Percentiles rank a stretch among this genome's conserved stretches.
These are phyloP conservation scores for Astragalus membranaceus DNA, from an alignment of 306 rosid genomes.

Conservation along the genomic window DNA sequence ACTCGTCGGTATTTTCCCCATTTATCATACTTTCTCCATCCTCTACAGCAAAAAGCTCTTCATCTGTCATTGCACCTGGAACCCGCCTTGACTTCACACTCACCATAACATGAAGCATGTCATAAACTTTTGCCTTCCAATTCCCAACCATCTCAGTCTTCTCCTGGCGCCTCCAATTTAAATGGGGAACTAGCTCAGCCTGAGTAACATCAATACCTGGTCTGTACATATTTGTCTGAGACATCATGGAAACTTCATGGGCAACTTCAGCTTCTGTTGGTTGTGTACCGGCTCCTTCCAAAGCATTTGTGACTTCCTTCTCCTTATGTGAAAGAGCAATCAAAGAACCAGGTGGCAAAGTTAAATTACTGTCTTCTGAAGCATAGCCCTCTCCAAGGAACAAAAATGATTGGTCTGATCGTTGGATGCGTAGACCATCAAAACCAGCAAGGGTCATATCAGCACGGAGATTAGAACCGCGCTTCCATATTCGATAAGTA, in stretches of 20 bases:
- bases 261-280: constrained; percentile 96
- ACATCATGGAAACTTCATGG: constrained; percentile 93
- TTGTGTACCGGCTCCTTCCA: constrained; percentile 96
- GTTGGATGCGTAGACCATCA: constrained; percentile 91
- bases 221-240: constrained; percentile 91
- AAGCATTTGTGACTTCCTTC: constrained; percentile 91
- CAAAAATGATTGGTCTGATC: constrained; percentile 94
- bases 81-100: constrained; percentile 97
- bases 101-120: constrained; percentile 98
- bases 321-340: constrained; percentile 91
- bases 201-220: constrained; percentile 99
- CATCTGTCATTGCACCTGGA: constrained; percentile 99
- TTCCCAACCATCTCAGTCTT: constrained; percentile 91
- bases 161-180: constrained; percentile 98
- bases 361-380: constrained; percentile 72
- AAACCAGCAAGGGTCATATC: constrained; percentile 99
- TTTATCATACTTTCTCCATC: constrained; percentile 73
- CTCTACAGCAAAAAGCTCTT: constrained; percentile 87
- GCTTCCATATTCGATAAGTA: constrained; percentile 98
- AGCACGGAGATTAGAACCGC: constrained; percentile 97
- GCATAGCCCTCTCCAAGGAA: constrained; percentile 94
- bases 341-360: constrained; percentile 77
- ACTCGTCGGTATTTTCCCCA: constrained; percentile 77
- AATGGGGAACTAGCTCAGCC: constrained; percentile 92
- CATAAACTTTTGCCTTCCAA: constrained; percentile 96